These are phyloP conservation scores for Teratosphaeria pseudoeucalypti DNA, from an alignment of 2,329 filamentous ascomycete species.

Conservation along the genomic window DNA sequence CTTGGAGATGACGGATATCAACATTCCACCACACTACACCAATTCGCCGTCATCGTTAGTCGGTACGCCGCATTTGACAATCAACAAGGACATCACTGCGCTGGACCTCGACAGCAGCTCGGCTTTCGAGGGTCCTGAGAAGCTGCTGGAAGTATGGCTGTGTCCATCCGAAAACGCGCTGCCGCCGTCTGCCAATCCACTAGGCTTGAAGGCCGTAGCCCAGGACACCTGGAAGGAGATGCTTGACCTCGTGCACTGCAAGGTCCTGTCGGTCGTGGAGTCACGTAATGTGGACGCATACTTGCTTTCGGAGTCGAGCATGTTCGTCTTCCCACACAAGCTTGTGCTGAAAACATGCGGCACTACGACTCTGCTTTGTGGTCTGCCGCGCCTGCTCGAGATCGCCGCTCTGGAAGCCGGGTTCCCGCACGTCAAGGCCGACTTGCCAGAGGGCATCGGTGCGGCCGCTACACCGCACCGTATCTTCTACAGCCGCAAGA, in stretches of 20 bases:
- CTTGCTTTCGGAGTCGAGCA: constrained; percentile 94
- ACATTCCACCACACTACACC: constrained; percentile 70
- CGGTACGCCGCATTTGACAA: constrained; percentile 81
- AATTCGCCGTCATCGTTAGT: constrained; percentile 58
- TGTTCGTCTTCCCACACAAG: constrained; percentile 99
- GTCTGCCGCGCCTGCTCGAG: constrained; percentile 80
- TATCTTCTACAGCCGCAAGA: constrained; percentile 98
- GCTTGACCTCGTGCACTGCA: constrained; percentile 97
- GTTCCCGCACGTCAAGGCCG: constrained; percentile 71
- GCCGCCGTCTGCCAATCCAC: constrained; percentile 57
- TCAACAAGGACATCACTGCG: constrained; percentile 82
- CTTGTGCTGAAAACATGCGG: constrained; percentile 97
- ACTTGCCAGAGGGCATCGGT: constrained; percentile 54
- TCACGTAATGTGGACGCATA: constrained; percentile 95
- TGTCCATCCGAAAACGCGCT: constrained; percentile 65
- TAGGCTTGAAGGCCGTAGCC: constrained; percentile 77
- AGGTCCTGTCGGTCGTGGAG: constrained; percentile 87
- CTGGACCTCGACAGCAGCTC: constrained; percentile 88
- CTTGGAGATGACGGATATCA: constrained; percentile 72
- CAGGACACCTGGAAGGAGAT: constrained; percentile 86
- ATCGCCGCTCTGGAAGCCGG: constrained; percentile 81
- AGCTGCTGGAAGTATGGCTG: constrained; percentile 98
- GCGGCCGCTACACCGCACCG: constrained; percentile 82
- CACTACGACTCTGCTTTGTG: constrained; percentile 84
- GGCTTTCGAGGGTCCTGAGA: constrained; percentile 97